These are phyloP conservation scores for Heimioporus retisporus DNA, from an alignment of 1,284 basidiomycete genomes.

Conservation along the genomic window DNA sequence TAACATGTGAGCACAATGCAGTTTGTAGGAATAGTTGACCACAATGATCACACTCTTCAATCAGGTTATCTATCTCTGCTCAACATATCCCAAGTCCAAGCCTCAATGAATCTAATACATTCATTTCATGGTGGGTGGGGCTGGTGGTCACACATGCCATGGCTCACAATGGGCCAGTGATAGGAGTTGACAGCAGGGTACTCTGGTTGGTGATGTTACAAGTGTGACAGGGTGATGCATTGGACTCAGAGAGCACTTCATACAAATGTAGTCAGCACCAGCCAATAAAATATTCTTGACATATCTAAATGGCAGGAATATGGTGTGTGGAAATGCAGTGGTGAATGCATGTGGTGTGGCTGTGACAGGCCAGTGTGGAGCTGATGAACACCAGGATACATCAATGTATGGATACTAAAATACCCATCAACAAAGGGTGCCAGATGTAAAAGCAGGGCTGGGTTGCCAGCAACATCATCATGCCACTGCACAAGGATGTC, in stretches of 20 bases:
- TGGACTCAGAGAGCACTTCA: too few species aligned
- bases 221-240: too few species aligned
- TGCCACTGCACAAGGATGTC: background rate
- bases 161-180: too few species aligned
- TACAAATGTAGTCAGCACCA: too few species aligned
- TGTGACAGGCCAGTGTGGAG: background rate
- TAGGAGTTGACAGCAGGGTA: too few species aligned
- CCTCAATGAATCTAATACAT: background rate
- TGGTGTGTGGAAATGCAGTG: too few species aligned
- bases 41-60: constrained; percentile 11
- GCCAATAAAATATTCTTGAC: too few species aligned
- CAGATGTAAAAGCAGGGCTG: background rate
- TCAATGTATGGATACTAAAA: background rate
- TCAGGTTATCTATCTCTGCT: background rate
- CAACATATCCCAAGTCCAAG: background rate
- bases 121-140: background rate
- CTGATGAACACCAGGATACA: constrained; percentile 4
- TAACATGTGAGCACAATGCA: constrained; percentile 5
- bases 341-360: background rate
- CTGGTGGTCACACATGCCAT: too few species aligned
- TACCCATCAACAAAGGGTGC: constrained; percentile 4
- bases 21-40: constrained; percentile 5
- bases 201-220: too few species aligned
- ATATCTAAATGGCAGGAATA: too few species aligned
- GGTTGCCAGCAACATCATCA: background rate